Evolutionary conservation across 768 basidiomycete genomes (phyloP), one percentile per base, ranked within the genome.

Genomic region (Cystofilobasidium capitatum): DNA sequence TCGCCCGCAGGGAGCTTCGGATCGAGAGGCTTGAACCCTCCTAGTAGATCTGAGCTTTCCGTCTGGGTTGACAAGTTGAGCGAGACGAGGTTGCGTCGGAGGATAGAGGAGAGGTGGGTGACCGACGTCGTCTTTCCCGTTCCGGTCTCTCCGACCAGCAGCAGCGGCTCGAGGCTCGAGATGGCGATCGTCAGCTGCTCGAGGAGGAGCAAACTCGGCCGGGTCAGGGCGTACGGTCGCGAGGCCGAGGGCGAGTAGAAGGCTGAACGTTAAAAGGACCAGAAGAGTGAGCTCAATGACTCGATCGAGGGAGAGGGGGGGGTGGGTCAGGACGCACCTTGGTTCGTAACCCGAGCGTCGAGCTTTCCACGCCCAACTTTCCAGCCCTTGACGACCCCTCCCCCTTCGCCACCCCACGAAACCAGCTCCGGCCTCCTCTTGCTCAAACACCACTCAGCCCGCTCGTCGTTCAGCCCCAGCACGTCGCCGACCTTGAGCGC

Each of bases 61-160:
- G 93, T 96, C 76, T 99, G 96, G 73, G 93, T 90, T 1, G 91
- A 96, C 72, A 98, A 77, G 75, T 99, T 99, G 66, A 99, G 82
- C 0, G 92, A 90, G 64, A 91, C 83, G 39, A 99, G 82, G 0
- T 86, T 85, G 14, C 84, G 83, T 9, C 81, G 82, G 35, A 96
- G 82, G n/a, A 88, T 77, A 2, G 85, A 81, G 14, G 96, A 87
- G 36, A 98, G 81, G 73, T 96, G 85, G 3, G 91, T 88, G 20
- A 99, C 84, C 24, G 85, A 83, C 62, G 92, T 93, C 0, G 96
- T 99, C 78, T 99, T 99, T 17, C 96, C 96, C 0, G 96, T 99
- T n/a, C 96, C 96, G 2, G 96, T 99, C 79, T 99, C 96, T 55
- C 96, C 96, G 0, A 92, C 91, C 31, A 99, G 82, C 10, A 99